Conservation (phyloP, 345 rosid genomes). For the Limnanthes douglasii region DNA sequence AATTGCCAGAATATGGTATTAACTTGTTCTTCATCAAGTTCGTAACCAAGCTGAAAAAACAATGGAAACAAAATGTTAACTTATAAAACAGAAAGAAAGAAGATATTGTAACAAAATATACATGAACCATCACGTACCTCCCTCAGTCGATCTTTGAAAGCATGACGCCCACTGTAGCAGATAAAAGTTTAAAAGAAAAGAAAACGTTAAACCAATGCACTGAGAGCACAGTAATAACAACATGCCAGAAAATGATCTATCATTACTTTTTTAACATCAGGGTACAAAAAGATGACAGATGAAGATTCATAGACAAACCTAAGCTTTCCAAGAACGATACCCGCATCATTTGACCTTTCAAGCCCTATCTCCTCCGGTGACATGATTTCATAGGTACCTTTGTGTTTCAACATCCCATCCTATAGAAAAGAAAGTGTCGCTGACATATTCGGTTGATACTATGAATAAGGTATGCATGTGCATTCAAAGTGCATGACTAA, state of each 20-base stretch:
- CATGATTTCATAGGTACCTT: conserved; percentile 84
- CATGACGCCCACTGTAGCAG: conserved; percentile 81
- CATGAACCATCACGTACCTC: conserved; percentile 35
- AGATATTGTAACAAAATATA: neutral
- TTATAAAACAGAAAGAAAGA: neutral
- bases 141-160: conserved; percentile 51
- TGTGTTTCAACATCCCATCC: conserved; percentile 97
- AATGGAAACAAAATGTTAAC: conserved; percentile 8
- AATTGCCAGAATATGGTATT: conserved; percentile 72
- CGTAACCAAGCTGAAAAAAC: conserved; percentile 68
- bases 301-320: conserved; percentile 30
- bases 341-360: conserved; percentile 70
- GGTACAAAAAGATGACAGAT: neutral
- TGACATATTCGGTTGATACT: neutral
- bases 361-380: conserved; percentile 87
- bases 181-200: conserved; percentile 3
- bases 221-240: neutral
- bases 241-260: neutral
- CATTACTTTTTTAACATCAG: conserved; percentile 1
- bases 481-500: no score
- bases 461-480: no score
- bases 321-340: conserved; percentile 90
- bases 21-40: conserved; percentile 57
- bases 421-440: conserved; percentile 13
- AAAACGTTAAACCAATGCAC: neutral